Evolutionary conservation across 208 protist genomes (phyloP).

Genomic region (Crithidia bombi): DNA sequence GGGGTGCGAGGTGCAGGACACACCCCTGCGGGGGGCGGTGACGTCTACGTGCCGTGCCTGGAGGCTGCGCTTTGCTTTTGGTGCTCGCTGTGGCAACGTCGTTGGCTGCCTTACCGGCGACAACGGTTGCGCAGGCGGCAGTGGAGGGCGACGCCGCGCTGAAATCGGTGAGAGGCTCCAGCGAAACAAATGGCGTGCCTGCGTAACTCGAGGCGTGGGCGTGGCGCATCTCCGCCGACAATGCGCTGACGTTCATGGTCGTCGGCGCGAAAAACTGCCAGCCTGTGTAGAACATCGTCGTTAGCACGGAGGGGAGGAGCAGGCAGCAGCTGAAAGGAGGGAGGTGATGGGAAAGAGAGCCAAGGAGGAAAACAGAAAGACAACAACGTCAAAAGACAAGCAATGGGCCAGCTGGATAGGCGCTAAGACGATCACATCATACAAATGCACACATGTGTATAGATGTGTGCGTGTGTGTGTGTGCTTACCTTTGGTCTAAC

Average conservation of each 20-base stretch:
- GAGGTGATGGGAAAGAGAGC: constrained; percentile 22
- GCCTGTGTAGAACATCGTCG: constrained; percentile 70
- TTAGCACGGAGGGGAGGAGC: too few relatives aligned
- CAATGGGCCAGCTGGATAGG: too few relatives aligned
- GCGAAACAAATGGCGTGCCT: constrained; percentile 34
- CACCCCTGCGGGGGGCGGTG: not conserved
- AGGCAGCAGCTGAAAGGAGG: not conserved
- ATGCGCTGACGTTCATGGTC: constrained; percentile 33
- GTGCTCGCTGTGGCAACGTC: too few relatives aligned
- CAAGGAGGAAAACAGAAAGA: constrained; percentile 1
- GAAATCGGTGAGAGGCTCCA: constrained; percentile 7
- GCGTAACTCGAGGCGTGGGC: not conserved
- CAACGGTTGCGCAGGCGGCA: not conserved
- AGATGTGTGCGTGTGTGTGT: too few relatives aligned
- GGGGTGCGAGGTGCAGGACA: constrained; percentile 29
- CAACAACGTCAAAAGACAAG: too few relatives aligned
- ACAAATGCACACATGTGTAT: too few relatives aligned
- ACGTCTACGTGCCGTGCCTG: not conserved
- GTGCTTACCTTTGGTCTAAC: too few relatives aligned
- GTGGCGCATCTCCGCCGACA: constrained; percentile 22
- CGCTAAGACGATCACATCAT: too few relatives aligned
- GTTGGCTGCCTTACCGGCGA: not conserved
- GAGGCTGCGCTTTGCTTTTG: not conserved
- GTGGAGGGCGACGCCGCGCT: not conserved
- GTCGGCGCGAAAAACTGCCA: constrained; percentile 54